Conservation (phyloP, 2,329 filamentous ascomycete species). For the Nemania diffusa region DNA sequence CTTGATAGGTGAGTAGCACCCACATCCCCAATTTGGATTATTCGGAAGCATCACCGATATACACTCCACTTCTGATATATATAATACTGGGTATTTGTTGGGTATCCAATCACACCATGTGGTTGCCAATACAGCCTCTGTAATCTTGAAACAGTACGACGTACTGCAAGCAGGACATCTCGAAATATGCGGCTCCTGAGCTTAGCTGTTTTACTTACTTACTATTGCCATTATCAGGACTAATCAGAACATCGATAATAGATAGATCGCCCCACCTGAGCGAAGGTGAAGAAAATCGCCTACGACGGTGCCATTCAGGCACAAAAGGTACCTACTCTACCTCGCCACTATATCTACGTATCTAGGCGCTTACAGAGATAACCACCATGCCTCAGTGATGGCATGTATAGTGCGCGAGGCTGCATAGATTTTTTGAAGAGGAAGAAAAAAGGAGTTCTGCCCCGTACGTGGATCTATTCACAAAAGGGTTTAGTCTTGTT, state of each 20-base stretch:
- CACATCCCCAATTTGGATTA: constrained; percentile 20
- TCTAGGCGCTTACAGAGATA: background rate
- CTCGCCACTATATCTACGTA: background rate
- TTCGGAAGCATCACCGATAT: constrained; percentile 25
- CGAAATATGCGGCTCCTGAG: constrained; percentile 13
- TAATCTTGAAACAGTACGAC: constrained; percentile 27
- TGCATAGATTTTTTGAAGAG: background rate
- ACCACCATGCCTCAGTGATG: background rate
- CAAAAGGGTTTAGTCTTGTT: background rate
- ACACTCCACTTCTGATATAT: constrained; percentile 13
- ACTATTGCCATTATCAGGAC: background rate
- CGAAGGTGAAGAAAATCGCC: constrained; percentile 23
- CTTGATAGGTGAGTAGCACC: constrained; percentile 12
- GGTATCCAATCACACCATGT: constrained; percentile 22
- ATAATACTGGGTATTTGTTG: constrained; percentile 13
- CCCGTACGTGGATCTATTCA: constrained; percentile 1
- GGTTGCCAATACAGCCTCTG: constrained; percentile 15
- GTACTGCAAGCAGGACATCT: constrained; percentile 9
- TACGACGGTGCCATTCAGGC: constrained; percentile 30
- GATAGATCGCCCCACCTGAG: background rate
- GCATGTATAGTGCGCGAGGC: no score
- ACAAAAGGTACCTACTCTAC: background rate
- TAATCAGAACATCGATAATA: constrained; percentile 3
- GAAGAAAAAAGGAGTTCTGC: background rate
- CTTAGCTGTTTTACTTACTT: constrained; percentile 21